These are phyloP conservation scores for Clonostachys byssicola DNA, from an alignment of 2,329 filamentous ascomycete genomes.

Conservation along the genomic window DNA sequence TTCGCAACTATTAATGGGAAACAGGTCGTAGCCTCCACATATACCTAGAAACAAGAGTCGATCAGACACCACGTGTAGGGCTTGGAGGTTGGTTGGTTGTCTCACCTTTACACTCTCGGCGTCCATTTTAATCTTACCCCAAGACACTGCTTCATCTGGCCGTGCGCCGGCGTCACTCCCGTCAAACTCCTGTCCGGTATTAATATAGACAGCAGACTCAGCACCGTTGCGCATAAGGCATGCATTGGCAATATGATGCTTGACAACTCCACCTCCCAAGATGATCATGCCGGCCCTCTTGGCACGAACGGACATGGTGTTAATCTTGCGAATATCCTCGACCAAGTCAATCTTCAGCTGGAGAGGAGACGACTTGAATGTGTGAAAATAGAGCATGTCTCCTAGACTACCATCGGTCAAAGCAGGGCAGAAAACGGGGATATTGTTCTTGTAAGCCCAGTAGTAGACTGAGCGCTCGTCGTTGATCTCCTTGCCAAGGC, in stretches of 20 bases:
- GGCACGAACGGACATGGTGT: slow-evolving; percentile 84
- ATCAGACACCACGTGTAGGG: too few relatives aligned
- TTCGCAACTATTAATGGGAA: slow-evolving; percentile 65
- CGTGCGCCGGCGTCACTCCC: slow-evolving; percentile 93
- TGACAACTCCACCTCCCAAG: slow-evolving; percentile 89
- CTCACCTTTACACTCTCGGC: slow-evolving; percentile 85
- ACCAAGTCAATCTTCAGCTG: slow-evolving; percentile 88
- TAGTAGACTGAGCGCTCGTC: slow-evolving; percentile 90
- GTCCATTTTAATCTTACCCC: slow-evolving; percentile 94
- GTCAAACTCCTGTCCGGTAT: slow-evolving; percentile 96
- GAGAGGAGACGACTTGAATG: slow-evolving; percentile 79
- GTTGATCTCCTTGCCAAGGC: slow-evolving; percentile 91
- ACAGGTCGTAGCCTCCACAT: slow-evolving; percentile 59
- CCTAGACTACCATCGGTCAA: slow-evolving; percentile 92
- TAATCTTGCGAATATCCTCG: slow-evolving; percentile 88
- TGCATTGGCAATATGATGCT: slow-evolving; percentile 98
- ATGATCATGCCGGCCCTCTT: slow-evolving; percentile 93
- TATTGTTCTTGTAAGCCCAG: slow-evolving; percentile 96
- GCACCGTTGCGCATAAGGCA: slow-evolving; percentile 97
- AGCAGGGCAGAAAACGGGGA: slow-evolving; percentile 94
- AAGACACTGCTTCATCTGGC: slow-evolving; percentile 94
- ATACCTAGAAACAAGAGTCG: slow-evolving; percentile 38
- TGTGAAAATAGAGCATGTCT: slow-evolving; percentile 99
- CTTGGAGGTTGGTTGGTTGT: background rate
- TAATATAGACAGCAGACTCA: slow-evolving; percentile 95